Evolutionary conservation across 2,329 filamentous ascomycete genomes (phyloP).

Genomic region (Diaporthe nobilis): DNA sequence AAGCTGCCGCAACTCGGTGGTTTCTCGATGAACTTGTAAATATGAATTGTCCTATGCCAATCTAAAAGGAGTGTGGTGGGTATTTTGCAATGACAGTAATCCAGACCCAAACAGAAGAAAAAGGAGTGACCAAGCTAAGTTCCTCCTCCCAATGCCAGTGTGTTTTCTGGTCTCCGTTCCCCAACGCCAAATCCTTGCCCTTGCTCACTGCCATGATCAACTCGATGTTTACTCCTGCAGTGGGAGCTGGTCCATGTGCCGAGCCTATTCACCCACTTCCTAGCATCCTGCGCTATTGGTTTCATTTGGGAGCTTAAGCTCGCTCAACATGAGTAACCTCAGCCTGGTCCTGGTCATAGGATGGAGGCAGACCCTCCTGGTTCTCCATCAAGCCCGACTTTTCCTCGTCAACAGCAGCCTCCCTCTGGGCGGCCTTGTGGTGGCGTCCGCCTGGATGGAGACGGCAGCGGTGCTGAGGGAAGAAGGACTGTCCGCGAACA

Average conservation of each 20-base stretch:
- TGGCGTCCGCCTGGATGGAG: constrained; percentile 46
- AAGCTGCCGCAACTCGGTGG: not conserved
- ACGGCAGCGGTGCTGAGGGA: constrained; percentile 50
- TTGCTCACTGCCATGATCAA: not conserved
- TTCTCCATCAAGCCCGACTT: constrained; percentile 65
- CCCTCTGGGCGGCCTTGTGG: constrained; percentile 54
- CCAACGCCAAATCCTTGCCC: constrained; percentile 31
- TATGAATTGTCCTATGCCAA: constrained; percentile 23
- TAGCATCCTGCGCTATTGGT: not conserved
- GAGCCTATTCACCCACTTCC: not conserved
- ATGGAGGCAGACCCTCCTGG: constrained; percentile 50
- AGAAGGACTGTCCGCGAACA: constrained; percentile 58
- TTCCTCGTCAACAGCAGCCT: constrained; percentile 60
- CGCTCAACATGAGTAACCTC: constrained; percentile 16
- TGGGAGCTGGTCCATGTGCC: not conserved
- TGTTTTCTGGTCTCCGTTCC: constrained; percentile 26
- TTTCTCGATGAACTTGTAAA: not conserved
- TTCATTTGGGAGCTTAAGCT: not conserved
- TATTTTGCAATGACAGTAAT: constrained; percentile 36
- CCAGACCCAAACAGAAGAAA: constrained; percentile 23
- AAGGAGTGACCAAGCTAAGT: constrained; percentile 37
- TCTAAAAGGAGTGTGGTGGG: constrained; percentile 40
- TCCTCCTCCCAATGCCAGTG: constrained; percentile 23
- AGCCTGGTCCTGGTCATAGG: constrained; percentile 48
- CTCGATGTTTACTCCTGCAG: not conserved